Evolutionary conservation across 148 eudicot species (phyloP).

Genomic region (Selenicereus undatus): DNA sequence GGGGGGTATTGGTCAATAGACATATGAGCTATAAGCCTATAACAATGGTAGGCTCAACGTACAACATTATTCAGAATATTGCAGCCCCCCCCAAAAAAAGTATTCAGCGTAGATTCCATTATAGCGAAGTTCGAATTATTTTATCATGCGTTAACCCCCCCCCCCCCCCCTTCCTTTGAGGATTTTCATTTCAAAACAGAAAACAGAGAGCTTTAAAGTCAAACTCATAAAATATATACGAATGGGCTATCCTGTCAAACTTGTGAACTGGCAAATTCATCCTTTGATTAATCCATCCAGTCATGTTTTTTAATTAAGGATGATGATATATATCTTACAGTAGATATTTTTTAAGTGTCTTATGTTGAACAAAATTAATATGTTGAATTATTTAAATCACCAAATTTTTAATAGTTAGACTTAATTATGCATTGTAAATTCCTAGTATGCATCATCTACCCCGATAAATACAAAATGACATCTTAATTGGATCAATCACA

Average conservation of each 20-base stretch:
- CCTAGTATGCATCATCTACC: too few species aligned
- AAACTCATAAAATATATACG: background rate
- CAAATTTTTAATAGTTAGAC: too few species aligned
- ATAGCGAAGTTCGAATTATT: background rate
- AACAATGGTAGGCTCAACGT: background rate
- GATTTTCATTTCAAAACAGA: background rate
- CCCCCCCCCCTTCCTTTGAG: background rate
- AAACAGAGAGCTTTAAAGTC: background rate
- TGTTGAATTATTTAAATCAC: too few species aligned
- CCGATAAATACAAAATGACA: too few species aligned
- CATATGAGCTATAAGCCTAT: too few species aligned
- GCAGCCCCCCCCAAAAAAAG: too few species aligned
- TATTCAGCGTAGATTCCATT: background rate
- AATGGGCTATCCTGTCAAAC: background rate
- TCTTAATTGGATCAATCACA: too few species aligned
- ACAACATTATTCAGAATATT: background rate
- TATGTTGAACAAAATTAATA: too few species aligned
- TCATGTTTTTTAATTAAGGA: background rate
- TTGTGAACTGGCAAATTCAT: background rate
- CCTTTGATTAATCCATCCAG: background rate
- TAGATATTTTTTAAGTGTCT: too few species aligned
- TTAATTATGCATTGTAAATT: too few species aligned
- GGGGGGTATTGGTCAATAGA: too few species aligned
- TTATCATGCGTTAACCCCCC: background rate
- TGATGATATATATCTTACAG: too few species aligned